Percentiles rank a stretch among this genome's conserved stretches.
Conservation (phyloP, 2,329 filamentous ascomycete species). For the Colletotrichum endophyticum region DNA sequence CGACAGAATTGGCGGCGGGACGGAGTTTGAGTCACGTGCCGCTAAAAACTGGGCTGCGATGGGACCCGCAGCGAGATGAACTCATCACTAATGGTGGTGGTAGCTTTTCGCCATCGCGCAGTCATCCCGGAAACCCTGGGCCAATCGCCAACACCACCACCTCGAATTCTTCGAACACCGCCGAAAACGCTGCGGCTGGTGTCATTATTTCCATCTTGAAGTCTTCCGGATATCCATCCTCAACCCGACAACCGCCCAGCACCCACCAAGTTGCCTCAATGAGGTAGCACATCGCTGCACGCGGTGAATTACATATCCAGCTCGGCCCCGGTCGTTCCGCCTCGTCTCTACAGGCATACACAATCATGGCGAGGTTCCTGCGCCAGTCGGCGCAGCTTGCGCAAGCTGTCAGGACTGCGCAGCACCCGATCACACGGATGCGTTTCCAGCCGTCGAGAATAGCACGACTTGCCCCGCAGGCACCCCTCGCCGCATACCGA, state of each 20-base stretch:
- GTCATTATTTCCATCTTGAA: not conserved
- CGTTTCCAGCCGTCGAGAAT: conserved; percentile 40
- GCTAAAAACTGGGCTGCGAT: conserved; percentile 5
- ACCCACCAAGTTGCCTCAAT: conserved; percentile 2
- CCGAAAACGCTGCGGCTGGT: not conserved
- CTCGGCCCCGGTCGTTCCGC: conserved; percentile 21
- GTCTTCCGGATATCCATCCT: not conserved
- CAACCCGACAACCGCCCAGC: not conserved
- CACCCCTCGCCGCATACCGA: conserved; percentile 26
- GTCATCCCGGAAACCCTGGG: conserved; percentile 1
- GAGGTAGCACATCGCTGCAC: conserved; percentile 16
- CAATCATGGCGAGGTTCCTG: conserved; percentile 68
- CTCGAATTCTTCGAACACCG: not conserved
- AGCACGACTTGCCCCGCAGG: conserved; percentile 38
- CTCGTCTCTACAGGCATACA: not conserved
- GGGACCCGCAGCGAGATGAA: conserved; percentile 5
- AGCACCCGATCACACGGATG: conserved; percentile 55
- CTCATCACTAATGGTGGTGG: conserved; percentile 14
- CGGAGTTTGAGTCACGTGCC: conserved; percentile 17
- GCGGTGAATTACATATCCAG: conserved; percentile 7
- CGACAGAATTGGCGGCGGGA: not conserved
- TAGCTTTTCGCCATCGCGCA: conserved; percentile 16
- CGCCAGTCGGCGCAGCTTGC: conserved; percentile 71
- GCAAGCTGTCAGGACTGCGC: conserved; percentile 62
- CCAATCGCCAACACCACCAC: conserved; percentile 3